Evolutionary conservation across 345 rosid species (phyloP).

Genomic region (Cardamine resedifolia): DNA sequence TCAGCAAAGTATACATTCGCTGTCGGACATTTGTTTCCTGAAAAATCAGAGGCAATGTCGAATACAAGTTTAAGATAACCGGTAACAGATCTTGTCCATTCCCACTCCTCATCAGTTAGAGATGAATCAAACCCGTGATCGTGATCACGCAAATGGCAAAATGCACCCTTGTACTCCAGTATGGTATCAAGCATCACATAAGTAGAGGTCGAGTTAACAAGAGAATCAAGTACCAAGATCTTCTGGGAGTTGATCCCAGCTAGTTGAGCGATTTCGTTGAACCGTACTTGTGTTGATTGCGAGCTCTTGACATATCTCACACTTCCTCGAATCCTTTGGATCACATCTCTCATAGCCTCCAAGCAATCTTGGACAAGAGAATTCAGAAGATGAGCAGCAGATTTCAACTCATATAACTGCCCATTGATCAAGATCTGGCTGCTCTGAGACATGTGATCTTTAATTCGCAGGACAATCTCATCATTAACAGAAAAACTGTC

Average conservation of each 20-base stretch:
- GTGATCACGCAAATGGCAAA: slow-evolving; percentile 62
- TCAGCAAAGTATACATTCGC: slow-evolving; percentile 88
- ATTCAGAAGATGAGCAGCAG: slow-evolving; percentile 65
- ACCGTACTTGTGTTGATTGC: slow-evolving; percentile 58
- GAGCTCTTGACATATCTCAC: slow-evolving; percentile 80
- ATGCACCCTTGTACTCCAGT: slow-evolving; percentile 61
- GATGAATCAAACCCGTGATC: slow-evolving; percentile 53
- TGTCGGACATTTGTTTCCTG: slow-evolving; percentile 62
- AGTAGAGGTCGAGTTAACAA: slow-evolving; percentile 70
- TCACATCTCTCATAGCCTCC: slow-evolving; percentile 60
- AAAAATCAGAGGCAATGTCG: slow-evolving; percentile 60
- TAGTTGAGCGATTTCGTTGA: slow-evolving; percentile 66
- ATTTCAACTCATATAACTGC: slow-evolving; percentile 70
- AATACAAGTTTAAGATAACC: slow-evolving; percentile 60
- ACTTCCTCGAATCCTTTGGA: slow-evolving; percentile 70
- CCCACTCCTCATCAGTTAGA: slow-evolving; percentile 80
- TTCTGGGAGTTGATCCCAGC: slow-evolving; percentile 59
- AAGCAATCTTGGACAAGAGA: slow-evolving; percentile 65
- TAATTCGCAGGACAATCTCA: slow-evolving; percentile 62
- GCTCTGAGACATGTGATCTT: slow-evolving; percentile 59
- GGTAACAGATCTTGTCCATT: slow-evolving; percentile 58
- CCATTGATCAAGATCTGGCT: slow-evolving; percentile 59
- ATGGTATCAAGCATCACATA: slow-evolving; percentile 76
- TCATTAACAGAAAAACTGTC: slow-evolving; percentile 66
- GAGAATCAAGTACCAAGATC: slow-evolving; percentile 62